Base-by-base conservation (phyloP, 2,329 filamentous ascomycete species). In the Tolypocladium ophioglossoides region DNA sequence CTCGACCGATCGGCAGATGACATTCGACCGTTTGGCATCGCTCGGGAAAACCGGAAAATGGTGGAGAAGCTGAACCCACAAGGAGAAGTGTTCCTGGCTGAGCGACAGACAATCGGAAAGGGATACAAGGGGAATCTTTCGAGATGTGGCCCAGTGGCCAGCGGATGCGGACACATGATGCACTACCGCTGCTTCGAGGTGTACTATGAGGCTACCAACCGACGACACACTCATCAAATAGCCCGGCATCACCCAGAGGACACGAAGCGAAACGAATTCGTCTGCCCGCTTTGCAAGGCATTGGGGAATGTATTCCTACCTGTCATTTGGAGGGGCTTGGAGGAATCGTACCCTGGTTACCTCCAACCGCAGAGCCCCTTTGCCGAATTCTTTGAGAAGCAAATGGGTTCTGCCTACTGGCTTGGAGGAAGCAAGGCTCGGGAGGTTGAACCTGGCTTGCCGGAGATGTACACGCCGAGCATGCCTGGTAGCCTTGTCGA, bases 151-250 rank as follows among this genome's bases (percentile, higher is more conserved):
- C 88, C 92, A 0, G 86, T 97, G 2, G 89, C 91, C 12, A 89
- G 88, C 38, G 90, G 92, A 11, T 99, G 94, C 69, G 94, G 94
- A 3, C 94, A 99, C 68, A 95, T 99, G 64, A 99, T 99, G 94
- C 94, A 99, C 69, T 97, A 89, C 68, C 84, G 82, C 61, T 99
- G 94, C 71, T 99, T 99, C 66, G 91, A 96, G 64, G 82, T 87
- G 41, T 99, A 97, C 65, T 87, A 89, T 59, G 83, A 88, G 48
- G 90, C 92, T 4, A 95, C 90, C 0, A 78, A 85, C 52, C 81
- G 91, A 56, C 83, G 94, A 40, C 95, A 99, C 66, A 82, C 82
- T 22, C 89, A 94, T 63, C 94, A 99, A 68, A 96, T 99, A 68
- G 91, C 94, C 9, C 82, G 94, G 16, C 89, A 96, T 62, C 94